Evolutionary conservation across 495 filamentous ascomycete species (phyloP).

Genomic region (Trichoderma asperelloides): DNA sequence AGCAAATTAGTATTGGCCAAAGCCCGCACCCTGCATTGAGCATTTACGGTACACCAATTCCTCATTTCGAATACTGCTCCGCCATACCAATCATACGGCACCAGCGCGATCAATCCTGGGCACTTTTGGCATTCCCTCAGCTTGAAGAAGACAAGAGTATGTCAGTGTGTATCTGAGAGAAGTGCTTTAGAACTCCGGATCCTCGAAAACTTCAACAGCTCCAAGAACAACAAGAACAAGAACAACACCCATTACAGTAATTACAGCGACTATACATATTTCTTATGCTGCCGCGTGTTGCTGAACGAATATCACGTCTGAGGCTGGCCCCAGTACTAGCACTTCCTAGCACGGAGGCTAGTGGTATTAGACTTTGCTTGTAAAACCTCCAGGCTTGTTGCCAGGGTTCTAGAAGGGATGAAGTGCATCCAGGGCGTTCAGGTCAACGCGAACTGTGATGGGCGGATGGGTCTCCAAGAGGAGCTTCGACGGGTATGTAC

Average conservation of each 20-base stretch:
- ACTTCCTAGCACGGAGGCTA: background rate
- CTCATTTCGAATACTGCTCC: background rate
- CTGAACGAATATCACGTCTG: background rate
- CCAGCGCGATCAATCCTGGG: background rate
- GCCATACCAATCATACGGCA: background rate
- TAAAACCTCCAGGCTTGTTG: background rate
- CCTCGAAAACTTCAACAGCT: too few relatives aligned
- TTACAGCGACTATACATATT: too few relatives aligned
- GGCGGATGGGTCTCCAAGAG: background rate
- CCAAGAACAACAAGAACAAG: too few relatives aligned
- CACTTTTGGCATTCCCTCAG: background rate
- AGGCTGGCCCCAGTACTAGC: background rate
- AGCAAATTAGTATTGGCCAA: background rate
- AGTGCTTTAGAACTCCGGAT: too few relatives aligned
- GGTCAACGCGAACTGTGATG: background rate
- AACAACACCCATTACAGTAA: too few relatives aligned
- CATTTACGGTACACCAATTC: background rate
- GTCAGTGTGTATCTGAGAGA: too few relatives aligned
- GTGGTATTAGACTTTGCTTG: background rate
- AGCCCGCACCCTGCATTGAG: background rate
- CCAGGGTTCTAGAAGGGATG: slow-evolving; percentile 6
- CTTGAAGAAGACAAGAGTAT: background rate
- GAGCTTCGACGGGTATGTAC: background rate
- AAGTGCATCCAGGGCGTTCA: background rate
- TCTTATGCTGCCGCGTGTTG: too few relatives aligned